These are phyloP conservation scores for Sanguinoderma infundibulare DNA, from an alignment of 1,284 basidiomycete species.

Conservation along the genomic window DNA sequence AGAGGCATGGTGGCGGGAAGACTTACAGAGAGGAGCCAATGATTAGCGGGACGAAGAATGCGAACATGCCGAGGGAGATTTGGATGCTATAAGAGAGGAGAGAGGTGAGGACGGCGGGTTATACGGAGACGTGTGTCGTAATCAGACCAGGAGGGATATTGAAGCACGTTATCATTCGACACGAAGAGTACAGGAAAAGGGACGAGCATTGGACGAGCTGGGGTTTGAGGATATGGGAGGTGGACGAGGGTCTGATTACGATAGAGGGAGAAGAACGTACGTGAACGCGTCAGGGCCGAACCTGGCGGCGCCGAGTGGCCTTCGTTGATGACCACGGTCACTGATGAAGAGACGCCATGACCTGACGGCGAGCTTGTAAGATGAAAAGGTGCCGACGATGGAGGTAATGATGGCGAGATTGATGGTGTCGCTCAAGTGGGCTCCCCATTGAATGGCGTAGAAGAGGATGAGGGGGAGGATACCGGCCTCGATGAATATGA, in stretches of 20 bases:
- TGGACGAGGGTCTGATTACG: neutral
- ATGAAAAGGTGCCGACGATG: slow-evolving; percentile 37
- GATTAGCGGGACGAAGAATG: slow-evolving; percentile 38
- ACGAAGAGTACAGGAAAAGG: neutral
- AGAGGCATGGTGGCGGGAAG: too few species aligned
- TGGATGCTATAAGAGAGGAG: slow-evolving; percentile 27
- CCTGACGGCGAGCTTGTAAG: slow-evolving; percentile 35
- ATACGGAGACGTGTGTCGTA: neutral
- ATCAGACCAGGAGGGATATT: neutral
- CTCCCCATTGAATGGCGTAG: slow-evolving; percentile 38
- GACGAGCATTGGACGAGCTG: neutral
- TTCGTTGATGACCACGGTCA: slow-evolving; percentile 30
- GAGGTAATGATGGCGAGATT: slow-evolving; percentile 41
- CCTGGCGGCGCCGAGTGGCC: slow-evolving; percentile 36
- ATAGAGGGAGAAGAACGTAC: slow-evolving; percentile 20
- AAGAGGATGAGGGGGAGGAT: slow-evolving; percentile 40
- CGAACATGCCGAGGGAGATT: slow-evolving; percentile 30
- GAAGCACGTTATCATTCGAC: neutral
- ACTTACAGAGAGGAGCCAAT: slow-evolving; percentile 39
- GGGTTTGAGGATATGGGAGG: neutral
- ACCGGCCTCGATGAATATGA: slow-evolving; percentile 37
- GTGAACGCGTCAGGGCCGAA: slow-evolving; percentile 38
- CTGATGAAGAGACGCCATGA: slow-evolving; percentile 35
- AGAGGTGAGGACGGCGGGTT: neutral
- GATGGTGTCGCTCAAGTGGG: slow-evolving; percentile 35